Percentiles rank a stretch among this genome's conserved stretches.
Conservation (phyloP, 306 rosid species). For the Luffa acutangula region DNA sequence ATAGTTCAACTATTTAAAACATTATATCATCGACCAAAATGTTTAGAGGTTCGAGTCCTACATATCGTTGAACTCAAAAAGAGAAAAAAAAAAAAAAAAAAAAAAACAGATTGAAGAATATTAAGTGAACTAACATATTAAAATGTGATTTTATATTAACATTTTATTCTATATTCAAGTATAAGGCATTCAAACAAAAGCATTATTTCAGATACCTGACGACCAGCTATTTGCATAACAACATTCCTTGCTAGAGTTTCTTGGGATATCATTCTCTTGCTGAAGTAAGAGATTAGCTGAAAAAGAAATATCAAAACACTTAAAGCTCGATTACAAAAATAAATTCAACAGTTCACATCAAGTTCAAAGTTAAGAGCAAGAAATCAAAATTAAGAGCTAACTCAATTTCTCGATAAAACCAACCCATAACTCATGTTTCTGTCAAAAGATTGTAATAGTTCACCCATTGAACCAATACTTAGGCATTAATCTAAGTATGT, state of each 20-base stretch:
- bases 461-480: not conserved
- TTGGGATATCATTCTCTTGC: constrained; percentile 62
- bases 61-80: not conserved
- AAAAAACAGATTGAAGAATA: not conserved
- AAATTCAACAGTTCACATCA: not conserved
- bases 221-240: constrained; percentile 48
- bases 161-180: not conserved
- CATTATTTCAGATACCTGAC: constrained; percentile 39
- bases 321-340: not conserved
- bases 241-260: constrained; percentile 61
- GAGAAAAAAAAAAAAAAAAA: not conserved
- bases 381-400: not conserved
- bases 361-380: not conserved
- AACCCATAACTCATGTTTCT: not conserved
- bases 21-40: no score
- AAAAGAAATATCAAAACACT: constrained; percentile 11
- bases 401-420: not conserved
- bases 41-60: not conserved
- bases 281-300: constrained; percentile 61
- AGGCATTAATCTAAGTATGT: not conserved
- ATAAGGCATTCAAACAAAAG: not conserved
- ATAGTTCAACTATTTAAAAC: no score
- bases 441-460: not conserved
- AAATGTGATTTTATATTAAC: not conserved
- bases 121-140: not conserved